Evolutionary conservation across 768 basidiomycete genomes (phyloP).

Genomic region (Hemileccinum impolitum): DNA sequence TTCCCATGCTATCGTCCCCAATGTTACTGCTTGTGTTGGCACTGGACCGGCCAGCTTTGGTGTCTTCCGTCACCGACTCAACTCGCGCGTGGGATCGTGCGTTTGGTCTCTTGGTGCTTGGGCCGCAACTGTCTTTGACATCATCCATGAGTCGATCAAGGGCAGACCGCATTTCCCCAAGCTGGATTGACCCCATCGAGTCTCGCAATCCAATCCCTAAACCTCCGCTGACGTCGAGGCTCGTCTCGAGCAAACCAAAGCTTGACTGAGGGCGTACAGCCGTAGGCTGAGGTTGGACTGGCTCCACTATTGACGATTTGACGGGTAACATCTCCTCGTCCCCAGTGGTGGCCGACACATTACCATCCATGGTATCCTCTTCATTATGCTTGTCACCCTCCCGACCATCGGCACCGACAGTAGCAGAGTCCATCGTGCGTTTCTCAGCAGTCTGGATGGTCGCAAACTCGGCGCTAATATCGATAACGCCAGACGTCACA

Average conservation of each 20-base stretch:
- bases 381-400: background rate
- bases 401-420: background rate
- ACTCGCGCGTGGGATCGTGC: slow-evolving; percentile 15
- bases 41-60: slow-evolving; percentile 31
- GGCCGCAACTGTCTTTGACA: slow-evolving; percentile 35
- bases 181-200: slow-evolving; percentile 51
- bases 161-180: slow-evolving; percentile 70
- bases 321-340: background rate
- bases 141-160: slow-evolving; percentile 73
- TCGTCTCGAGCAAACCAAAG: slow-evolving; percentile 21
- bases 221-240: slow-evolving; percentile 22
- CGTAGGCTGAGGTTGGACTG: slow-evolving; percentile 9
- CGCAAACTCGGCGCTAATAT: slow-evolving; percentile 48
- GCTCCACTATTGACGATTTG: background rate
- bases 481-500: slow-evolving; percentile 33
- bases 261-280: slow-evolving; percentile 10
- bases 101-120: slow-evolving; percentile 23
- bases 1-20: slow-evolving; percentile 28
- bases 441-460: slow-evolving; percentile 49
- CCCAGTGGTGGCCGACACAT: background rate
- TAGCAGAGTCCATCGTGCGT: slow-evolving; percentile 24
- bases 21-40: slow-evolving; percentile 34
- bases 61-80: slow-evolving; percentile 33
- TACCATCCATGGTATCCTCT: background rate
- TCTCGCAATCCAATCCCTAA: slow-evolving; percentile 28